A percentile compares a stretch with the other conserved stretches of the same genome.
phyloP scores from a whole-genome alignment of 1,284 basidiomycete species.

The Cutaneotrichosporon arboriforme region DNA sequence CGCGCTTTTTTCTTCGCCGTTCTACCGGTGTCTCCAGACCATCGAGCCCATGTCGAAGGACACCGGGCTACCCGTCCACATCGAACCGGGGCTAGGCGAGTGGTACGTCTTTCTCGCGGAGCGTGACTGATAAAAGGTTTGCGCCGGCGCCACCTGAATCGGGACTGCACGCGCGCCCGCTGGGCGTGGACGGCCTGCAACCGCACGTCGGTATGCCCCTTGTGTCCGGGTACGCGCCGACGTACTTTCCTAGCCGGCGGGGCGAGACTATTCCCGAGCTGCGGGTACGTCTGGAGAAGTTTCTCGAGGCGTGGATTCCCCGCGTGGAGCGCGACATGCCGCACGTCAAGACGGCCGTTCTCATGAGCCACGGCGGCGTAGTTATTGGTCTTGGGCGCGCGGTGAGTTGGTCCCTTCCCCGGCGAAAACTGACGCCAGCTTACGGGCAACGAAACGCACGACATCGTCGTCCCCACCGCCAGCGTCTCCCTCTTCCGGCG shows the following conservation, averaged over 20 bases:
- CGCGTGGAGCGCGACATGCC: conserved; percentile 34
- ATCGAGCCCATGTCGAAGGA: conserved; percentile 43
- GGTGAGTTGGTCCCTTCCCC: conserved; percentile 29
- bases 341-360: conserved; percentile 42
- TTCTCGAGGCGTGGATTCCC: conserved; percentile 35
- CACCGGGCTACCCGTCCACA: neutral
- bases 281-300: conserved; percentile 39
- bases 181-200: neutral
- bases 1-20: conserved; percentile 40
- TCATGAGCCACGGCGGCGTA: conserved; percentile 52
- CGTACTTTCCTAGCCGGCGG: conserved; percentile 46
- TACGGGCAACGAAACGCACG: conserved; percentile 13
- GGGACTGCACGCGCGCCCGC: conserved; percentile 42
- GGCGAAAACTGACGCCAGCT: conserved; percentile 3
- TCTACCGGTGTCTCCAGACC: conserved; percentile 53
- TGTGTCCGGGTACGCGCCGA: conserved; percentile 38
- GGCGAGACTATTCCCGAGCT: conserved; percentile 50
- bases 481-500: conserved; percentile 35
- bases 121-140: neutral
- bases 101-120: conserved; percentile 2
- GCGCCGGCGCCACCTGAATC: conserved; percentile 12
- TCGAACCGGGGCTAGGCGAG: conserved; percentile 11
- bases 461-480: conserved; percentile 41
- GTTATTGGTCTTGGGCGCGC: conserved; percentile 46
- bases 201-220: conserved; percentile 30